Conservation (phyloP, 345 rosid species). For the Chamaenerion angustifolium region DNA sequence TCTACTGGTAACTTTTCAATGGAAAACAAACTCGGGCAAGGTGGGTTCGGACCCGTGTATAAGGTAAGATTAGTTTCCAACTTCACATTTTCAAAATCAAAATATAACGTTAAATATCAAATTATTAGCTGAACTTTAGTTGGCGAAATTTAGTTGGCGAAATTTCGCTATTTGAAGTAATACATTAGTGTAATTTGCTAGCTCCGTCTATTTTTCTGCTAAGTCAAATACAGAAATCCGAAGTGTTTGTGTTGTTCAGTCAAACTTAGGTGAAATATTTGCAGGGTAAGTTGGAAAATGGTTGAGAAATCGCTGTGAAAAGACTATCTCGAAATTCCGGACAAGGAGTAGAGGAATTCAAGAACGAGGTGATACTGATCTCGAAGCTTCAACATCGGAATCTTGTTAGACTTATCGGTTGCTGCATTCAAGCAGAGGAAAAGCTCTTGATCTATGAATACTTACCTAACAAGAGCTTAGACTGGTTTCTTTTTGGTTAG, state of each 20-base stretch:
- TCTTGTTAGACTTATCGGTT: conserved; percentile 21
- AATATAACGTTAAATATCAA: no score
- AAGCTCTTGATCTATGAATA: conserved; percentile 7
- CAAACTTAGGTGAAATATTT: no score
- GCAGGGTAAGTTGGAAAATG: conserved; percentile 5
- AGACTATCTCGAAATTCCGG: conserved; percentile 12
- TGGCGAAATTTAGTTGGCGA: no score
- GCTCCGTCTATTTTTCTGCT: no score
- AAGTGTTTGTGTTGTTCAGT: no score
- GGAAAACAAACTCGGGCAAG: conserved; percentile 34
- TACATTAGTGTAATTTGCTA: no score
- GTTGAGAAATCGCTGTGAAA: conserved; percentile 15
- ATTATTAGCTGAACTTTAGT: no score
- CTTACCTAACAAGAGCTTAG: conserved; percentile 2
- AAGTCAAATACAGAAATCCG: no score
- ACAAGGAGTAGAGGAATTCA: conserved; percentile 33
- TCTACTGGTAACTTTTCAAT: conserved; percentile 29
- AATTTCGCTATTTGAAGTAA: no score
- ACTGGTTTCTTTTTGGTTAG: no score
- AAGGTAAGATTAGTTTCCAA: conserved; percentile 12
- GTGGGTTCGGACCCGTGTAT: conserved; percentile 46
- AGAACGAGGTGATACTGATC: conserved; percentile 29
- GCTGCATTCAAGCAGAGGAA: conserved; percentile 1
- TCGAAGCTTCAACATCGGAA: conserved; percentile 37
- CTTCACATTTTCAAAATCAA: background rate